These are phyloP conservation scores for Podospora didyma DNA, from an alignment of 495 filamentous ascomycete genomes.

Conservation along the genomic window DNA sequence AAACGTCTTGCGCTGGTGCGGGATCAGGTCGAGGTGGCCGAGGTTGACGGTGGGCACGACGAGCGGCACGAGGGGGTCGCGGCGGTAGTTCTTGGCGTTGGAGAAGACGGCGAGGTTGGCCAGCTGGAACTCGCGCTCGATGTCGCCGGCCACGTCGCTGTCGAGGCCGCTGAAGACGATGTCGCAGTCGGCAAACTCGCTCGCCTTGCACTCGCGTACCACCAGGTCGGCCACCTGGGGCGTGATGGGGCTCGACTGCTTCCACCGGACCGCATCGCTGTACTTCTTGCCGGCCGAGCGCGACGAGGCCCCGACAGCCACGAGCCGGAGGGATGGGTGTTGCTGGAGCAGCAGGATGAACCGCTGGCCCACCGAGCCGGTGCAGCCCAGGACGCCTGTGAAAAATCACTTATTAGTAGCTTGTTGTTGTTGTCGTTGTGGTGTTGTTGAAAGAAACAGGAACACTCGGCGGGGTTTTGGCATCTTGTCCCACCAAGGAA, in stretches of 20 bases:
- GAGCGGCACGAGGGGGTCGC: conserved; percentile 76
- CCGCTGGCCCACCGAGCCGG: conserved; percentile 82
- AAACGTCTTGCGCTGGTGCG: conserved; percentile 64
- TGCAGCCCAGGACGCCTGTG: conserved; percentile 64
- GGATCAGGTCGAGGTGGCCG: conserved; percentile 71
- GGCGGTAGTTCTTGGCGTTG: conserved; percentile 86
- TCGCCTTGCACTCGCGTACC: conserved; percentile 69
- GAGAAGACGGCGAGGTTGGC: conserved; percentile 79
- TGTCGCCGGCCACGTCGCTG: conserved; percentile 75
- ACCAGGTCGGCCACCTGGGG: conserved; percentile 61
- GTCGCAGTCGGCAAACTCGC: conserved; percentile 76
- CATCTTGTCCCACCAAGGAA: neutral
- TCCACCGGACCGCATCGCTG: conserved; percentile 79
- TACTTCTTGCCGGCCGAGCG: conserved; percentile 80
- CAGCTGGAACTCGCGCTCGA: conserved; percentile 77
- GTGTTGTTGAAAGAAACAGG: too few species aligned
- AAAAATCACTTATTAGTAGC: neutral
- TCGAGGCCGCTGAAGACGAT: conserved; percentile 88
- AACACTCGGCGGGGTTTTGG: neutral
- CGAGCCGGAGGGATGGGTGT: conserved; percentile 71
- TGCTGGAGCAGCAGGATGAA: conserved; percentile 79
- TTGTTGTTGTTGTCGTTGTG: too few species aligned
- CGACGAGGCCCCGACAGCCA: conserved; percentile 74
- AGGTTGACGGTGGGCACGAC: conserved; percentile 84
- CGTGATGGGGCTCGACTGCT: conserved; percentile 72